These are phyloP conservation scores for Candida frijolesensis DNA, from an alignment of 1,139 yeast species.

Conservation along the genomic window DNA sequence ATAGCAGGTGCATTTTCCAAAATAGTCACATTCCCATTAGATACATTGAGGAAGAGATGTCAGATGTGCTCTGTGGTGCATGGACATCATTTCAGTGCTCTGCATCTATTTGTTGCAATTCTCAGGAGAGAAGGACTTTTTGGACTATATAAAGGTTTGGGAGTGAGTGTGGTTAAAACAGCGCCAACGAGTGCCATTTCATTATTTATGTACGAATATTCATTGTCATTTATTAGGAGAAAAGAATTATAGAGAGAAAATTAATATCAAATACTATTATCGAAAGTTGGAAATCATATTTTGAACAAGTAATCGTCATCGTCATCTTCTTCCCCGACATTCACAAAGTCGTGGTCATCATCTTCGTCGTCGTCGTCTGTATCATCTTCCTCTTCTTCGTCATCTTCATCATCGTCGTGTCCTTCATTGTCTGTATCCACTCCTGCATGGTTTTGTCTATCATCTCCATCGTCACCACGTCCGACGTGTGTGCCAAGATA, in stretches of 20 bases:
- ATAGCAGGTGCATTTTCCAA: slow-evolving; percentile 78
- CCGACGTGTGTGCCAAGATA: slow-evolving; percentile 29
- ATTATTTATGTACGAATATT: slow-evolving; percentile 68
- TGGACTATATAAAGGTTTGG: slow-evolving; percentile 76
- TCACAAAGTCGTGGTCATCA: slow-evolving; percentile 29
- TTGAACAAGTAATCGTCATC: slow-evolving; percentile 41
- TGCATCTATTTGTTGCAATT: slow-evolving; percentile 32
- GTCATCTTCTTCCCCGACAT: slow-evolving; percentile 27
- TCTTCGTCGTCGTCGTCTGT: slow-evolving; percentile 24
- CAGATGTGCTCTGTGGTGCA: slow-evolving; percentile 56
- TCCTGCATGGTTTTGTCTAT: slow-evolving; percentile 22
- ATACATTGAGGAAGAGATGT: slow-evolving; percentile 74
- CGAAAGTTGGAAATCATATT: slow-evolving; percentile 11
- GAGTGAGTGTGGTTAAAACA: slow-evolving; percentile 68
- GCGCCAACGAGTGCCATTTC: slow-evolving; percentile 85
- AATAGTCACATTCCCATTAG: slow-evolving; percentile 79
- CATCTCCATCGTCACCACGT: slow-evolving; percentile 21
- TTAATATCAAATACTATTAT: neutral
- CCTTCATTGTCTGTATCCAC: slow-evolving; percentile 16
- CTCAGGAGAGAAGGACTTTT: slow-evolving; percentile 56
- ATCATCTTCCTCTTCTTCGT: slow-evolving; percentile 30
- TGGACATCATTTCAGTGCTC: slow-evolving; percentile 19
- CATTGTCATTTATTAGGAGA: slow-evolving; percentile 18
- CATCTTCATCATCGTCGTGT: slow-evolving; percentile 18
- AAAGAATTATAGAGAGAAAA: slow-evolving; percentile 5